Base-by-base conservation (phyloP, 2,329 filamentous ascomycete species). In the Colletotrichum filicis region DNA sequence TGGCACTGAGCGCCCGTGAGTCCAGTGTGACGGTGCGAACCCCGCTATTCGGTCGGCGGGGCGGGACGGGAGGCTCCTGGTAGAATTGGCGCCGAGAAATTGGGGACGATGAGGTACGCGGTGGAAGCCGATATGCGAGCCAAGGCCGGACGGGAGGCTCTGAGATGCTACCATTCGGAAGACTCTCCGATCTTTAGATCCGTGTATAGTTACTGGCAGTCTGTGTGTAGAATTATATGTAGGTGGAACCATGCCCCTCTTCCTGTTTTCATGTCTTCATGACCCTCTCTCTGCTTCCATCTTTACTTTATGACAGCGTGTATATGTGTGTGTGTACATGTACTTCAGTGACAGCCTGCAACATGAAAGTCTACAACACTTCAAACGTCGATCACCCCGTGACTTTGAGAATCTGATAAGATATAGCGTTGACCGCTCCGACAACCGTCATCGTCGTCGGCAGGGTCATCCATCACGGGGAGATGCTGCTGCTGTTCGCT, bases 11-110 rank as follows among this genome's bases (percentile, higher is more conserved):
- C 63, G 55, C 55, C 70, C 70, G 60, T 66, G 68, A 57, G 32
- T 35, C 32, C 32, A 35, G 32, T 26, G 16, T 57, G 32, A 8
- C 61, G 32, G 60, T 49, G 57, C 22, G n/a, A 16, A 52, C 61
- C 56, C 68, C 57, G 63, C 56, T 63, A 55, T 42, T 62, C 26
- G 58, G 37, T 68, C 30, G 53, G 37, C 59, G 42, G 65, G 42
- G 53, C 30, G 35, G 7, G 60, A 49, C 30, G 35, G 7, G 42
- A 49, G 42, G 42, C 42, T 24, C 69, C 7, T 35, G 35, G 28
- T 16, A 63, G 19, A 57, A 19, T 24, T 22, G 55, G 19, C 37
- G 37, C 66, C 32, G 22, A 53, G 26, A 32, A 52, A 4, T 55
- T 64, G 61, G 49, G 28, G 46, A 32, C 55, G 8, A 57, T 57